Base-by-base conservation (phyloP, 805 yeast genomes). In the Candida alai region DNA sequence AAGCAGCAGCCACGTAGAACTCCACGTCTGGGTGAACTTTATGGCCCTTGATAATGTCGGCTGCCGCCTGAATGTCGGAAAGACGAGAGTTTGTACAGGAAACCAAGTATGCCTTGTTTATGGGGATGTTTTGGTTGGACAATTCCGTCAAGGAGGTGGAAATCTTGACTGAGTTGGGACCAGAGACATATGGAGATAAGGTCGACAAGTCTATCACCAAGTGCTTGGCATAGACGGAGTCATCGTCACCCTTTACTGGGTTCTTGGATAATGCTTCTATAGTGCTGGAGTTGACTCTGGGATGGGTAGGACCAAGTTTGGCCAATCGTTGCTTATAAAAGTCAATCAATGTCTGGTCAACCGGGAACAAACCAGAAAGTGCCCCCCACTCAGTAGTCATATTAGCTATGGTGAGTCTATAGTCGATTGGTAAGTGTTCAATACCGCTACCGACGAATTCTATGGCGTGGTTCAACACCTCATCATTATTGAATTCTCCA, bases 381-480 rank as follows among this genome's bases (percentile, higher is more conserved):
- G 97, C 97, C 52, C 97, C 97, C 97, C 97, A 89, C 63, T 89
- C 97, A 18, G 97, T 89, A 24, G 97, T 90, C 96, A 87, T 85
- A 54, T 89, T 89, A 34, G 97, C 97, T 47, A 89, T 89, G 19
- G 97, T 90, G 43, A 89, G 68, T 62, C 96, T 74, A 54, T 83
- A 81, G 55, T 90, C 95, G 32, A 88, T 73, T 2, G 95, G 68
- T 35, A 87, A 62, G 42, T 73, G 69, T 21, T 73, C 65, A 24
- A 88, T 67, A 30, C 85, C 87, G 36, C 82, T 90, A 33, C 96
- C 97, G 4, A 81, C 76, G 62, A 90, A 90, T 62, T 89, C 97
- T 47, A 89, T 84, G 14, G 97, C 96, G 57, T 87, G 96, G 56
- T 86, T 86, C 44, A 87, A 69, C 16, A 89, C 97, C 59, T 93